Evolutionary conservation across 73 alveolate genomes (phyloP).

Genomic region (Paramecium pentaurelia): DNA sequence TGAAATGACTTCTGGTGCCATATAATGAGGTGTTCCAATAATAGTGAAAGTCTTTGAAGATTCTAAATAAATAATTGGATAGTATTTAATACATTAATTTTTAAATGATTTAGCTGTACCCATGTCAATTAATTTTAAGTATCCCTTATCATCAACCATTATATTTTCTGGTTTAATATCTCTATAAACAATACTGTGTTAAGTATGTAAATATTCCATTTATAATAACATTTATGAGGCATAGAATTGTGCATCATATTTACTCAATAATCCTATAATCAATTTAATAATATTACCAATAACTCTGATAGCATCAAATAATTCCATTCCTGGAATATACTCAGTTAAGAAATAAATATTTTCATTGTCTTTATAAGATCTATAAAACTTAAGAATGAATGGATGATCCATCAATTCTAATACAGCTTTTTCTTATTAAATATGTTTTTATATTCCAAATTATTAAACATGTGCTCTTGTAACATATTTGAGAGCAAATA

Average conservation of each 20-base stretch:
- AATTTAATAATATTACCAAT: constrained; percentile 21
- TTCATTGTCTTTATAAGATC: constrained; percentile 64
- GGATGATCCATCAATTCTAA: constrained; percentile 65
- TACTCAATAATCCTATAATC: constrained; percentile 26
- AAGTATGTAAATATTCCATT: constrained; percentile 54
- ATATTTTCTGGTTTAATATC: constrained; percentile 62
- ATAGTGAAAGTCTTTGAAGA: constrained; percentile 56
- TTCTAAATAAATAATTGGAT: not conserved
- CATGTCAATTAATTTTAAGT: constrained; percentile 54
- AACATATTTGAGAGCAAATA: constrained; percentile 78
- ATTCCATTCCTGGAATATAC: constrained; percentile 68
- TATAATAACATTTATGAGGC: constrained; percentile 20
- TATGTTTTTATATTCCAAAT: constrained; percentile 64
- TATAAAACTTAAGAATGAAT: constrained; percentile 61
- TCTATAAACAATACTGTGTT: constrained; percentile 49
- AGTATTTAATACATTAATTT: not conserved
- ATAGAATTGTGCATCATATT: constrained; percentile 53
- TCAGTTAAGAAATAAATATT: constrained; percentile 67
- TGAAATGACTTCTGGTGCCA: constrained; percentile 67
- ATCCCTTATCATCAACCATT: constrained; percentile 63
- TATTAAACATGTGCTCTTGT: constrained; percentile 72
- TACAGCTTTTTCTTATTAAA: constrained; percentile 64
- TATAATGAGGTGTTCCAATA: constrained; percentile 63
- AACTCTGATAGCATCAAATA: constrained; percentile 67
- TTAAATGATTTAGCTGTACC: constrained; percentile 60